Conservation (phyloP, 805 yeast genomes). For the Myxozyma lipomycoides region DNA sequence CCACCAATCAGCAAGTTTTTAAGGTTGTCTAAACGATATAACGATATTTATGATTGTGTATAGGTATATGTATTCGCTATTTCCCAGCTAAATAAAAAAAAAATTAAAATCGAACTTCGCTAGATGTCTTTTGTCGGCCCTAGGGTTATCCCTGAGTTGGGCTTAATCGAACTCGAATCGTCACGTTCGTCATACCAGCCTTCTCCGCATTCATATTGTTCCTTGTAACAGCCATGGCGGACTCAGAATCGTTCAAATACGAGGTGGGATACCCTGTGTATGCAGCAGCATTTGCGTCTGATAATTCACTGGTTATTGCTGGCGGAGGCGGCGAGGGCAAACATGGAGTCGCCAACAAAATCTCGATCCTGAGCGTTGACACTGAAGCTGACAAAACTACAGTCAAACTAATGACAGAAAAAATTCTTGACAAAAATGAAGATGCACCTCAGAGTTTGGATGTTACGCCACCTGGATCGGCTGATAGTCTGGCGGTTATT, state of each 20-base stretch:
- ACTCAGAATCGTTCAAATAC: background rate
- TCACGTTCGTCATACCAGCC: too few species aligned
- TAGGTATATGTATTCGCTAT: too few species aligned
- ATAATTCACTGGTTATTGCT: constrained; percentile 59
- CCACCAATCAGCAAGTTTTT: too few species aligned
- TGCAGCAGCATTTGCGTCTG: constrained; percentile 66
- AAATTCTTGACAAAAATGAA: constrained; percentile 43
- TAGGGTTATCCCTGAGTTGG: too few species aligned
- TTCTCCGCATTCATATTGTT: too few species aligned
- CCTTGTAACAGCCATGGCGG: background rate
- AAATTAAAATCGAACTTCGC: background rate
- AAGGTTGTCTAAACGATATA: too few species aligned
- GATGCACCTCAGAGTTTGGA: constrained; percentile 89
- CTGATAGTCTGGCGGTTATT: constrained; percentile 41
- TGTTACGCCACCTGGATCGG: constrained; percentile 40
- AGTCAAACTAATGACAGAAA: constrained; percentile 5
- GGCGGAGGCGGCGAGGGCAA: constrained; percentile 98
- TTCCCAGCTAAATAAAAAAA: too few species aligned
- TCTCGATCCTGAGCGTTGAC: constrained; percentile 60
- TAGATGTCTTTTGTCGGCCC: too few species aligned
- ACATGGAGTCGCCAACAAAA: constrained; percentile 80
- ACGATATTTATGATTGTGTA: too few species aligned
- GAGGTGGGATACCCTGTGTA: constrained; percentile 56
- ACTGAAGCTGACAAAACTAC: constrained; percentile 39
- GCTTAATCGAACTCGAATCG: too few species aligned